Base-by-base conservation (phyloP, 352 stramenopile species). In the Elongisporangium undulatum region DNA sequence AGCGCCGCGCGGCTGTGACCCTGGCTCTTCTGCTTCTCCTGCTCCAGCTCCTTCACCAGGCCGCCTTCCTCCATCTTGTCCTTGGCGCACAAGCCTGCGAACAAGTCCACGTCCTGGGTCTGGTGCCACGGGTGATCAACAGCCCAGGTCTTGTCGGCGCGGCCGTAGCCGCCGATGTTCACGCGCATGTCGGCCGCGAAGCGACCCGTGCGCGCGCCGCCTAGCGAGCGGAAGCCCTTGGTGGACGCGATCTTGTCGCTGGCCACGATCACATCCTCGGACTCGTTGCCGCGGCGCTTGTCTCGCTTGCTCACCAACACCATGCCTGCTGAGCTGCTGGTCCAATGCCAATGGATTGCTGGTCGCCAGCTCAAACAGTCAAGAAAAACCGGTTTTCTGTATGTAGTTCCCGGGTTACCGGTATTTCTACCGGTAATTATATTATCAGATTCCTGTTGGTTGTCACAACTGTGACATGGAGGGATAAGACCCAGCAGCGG, bases 181-280 rank as follows among this genome's bases (percentile, higher is more conserved):
- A 86, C 69, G 56, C 83, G 83, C 83, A 92, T 92, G 65, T 92
- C 83, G 54, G 83, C 83, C 23, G 83, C 83, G 54, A 92, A 92
- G 22, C 81, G 80, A 16, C 83, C 83, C 0, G 77, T 74, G 53
- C 77, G 77, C 34, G 75, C 77, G 20, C 68, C 68, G 19, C 67
- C 58, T 39, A 91, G 53, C 16, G 79, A 88, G 4, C 79, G 77
- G 65, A 91, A 50, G 20, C 82, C 82, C 51, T 89, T 89, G 62
- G 79, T 91, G 24, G 77, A 71, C 9, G 77, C 70, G 51, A 91
- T 88, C 61, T 68, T 62, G 67, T 90, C 75, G 49, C 80, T 90
- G 19, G 75, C 77, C 39, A 89, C 82, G 4, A 56, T 62, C 41
- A 91, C 71, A 62, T 88, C 78, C 24, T 88, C 71, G 3, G 67